Base-by-base conservation (phyloP, 2,329 filamentous ascomycete species). In the Cytospora paraplurivora region DNA sequence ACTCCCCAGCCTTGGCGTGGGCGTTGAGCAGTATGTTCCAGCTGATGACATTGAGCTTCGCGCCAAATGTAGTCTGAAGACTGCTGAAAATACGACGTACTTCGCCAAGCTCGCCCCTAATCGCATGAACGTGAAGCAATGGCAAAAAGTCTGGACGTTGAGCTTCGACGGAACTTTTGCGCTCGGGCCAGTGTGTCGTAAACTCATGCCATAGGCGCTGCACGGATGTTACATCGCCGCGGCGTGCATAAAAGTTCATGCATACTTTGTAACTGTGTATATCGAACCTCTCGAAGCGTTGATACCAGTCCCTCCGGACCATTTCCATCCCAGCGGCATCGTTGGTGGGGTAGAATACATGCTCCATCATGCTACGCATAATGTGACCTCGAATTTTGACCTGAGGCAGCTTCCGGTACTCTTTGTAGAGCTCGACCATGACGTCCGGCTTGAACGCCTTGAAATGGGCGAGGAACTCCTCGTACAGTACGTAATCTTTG, bases 11-110 rank as follows among this genome's bases (percentile, higher is more conserved):
- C 68, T 86, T 86, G 19, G 82, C 81, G 74, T 93, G 85, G 3
- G 89, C 88, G 70, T 88, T 86, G 53, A 98, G 79, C 34, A 97
- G 75, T 27, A 88, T 87, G 71, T 96, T 96, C 88, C 90, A 96
- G 67, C 84, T 86, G 41, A 80, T 73, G 1, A 82, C 73, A 67
- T 86, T 85, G 7, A 88, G 88, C 50, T 78, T 68, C 17, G 89
- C 69, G 1, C 78, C 75, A 69, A 87, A 88, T 56, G 85, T 79
- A 7, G 76, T 69, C 32, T 73, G 72, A 62, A 95, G 85, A n/a
- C 82, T 79, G 54, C 85, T 72, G 66, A 97, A 89, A 41, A 88
- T 83, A 21, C 78, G 73, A 56, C 84, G 76, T 0, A 88, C 85
- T 57, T 84, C 79, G 4, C 77, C 71, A 0, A 89, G 73, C 68